Evolutionary conservation across 345 rosid species (phyloP).

Genomic region (Eucalyptus pauciflora): DNA sequence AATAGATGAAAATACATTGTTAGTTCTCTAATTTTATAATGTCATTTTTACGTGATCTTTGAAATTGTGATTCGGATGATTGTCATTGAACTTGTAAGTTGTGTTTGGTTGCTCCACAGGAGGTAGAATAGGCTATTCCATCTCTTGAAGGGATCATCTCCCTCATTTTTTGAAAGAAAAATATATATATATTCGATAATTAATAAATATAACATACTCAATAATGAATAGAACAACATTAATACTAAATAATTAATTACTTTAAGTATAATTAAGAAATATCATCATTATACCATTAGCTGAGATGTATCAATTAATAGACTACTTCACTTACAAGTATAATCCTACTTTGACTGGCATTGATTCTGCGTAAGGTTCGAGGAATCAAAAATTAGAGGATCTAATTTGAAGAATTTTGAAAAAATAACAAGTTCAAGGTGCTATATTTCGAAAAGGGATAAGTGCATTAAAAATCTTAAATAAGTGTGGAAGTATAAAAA

Average conservation of each 20-base stretch:
- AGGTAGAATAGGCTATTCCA: neutral
- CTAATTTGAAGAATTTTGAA: neutral
- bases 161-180: neutral
- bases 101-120: neutral
- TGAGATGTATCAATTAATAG: neutral
- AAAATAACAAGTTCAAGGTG: neutral
- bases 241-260: too few species aligned
- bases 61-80: neutral
- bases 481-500: too few species aligned
- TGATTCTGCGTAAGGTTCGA: fast-evolving
- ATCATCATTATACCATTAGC: neutral
- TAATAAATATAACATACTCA: neutral
- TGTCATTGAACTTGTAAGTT: neutral
- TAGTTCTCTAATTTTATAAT: neutral
- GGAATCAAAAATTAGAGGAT: neutral
- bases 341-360: neutral
- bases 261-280: neutral
- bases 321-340: neutral
- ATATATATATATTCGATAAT: neutral
- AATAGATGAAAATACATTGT: neutral
- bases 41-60: fast-evolving
- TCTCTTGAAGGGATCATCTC: neutral
- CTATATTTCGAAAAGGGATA: fast-evolving
- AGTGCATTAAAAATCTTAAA: too few species aligned
- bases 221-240: too few species aligned